Base-by-base conservation (phyloP, 495 filamentous ascomycete species). In the Aspergillus mulundensis region DNA sequence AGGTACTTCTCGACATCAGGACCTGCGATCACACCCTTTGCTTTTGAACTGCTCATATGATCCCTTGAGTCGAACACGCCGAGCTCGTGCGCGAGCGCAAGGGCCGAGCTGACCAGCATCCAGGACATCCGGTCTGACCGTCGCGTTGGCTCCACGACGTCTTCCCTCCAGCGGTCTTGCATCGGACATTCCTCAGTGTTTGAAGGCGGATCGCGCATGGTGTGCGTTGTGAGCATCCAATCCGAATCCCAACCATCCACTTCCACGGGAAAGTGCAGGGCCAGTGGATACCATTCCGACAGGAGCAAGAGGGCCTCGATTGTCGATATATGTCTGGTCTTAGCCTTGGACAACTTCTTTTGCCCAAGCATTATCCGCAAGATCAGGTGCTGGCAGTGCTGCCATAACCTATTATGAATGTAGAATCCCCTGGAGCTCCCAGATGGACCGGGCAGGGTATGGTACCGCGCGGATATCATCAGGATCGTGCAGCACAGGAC, bases 351-450 rank as follows among this genome's bases (percentile, higher is more conserved):
- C 7, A 63, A 46, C 46, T 75, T 74, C 47, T 75, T 70, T 51
- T 73, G 71, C 4, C 72, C 73, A 1, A 73, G 59, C 30, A 66
- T 72, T 6, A 76, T 61, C 12, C 69, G 69, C 50, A 70, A 63
- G 24, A 77, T 61, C 11, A 77, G 64, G 36, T 68, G 65, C 44
- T 76, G 67, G 50, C 71, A 74, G 32, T 75, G 69, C 36, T 75
- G 68, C 73, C 72, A 77, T n/a, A 77, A 54, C 6, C 73, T 60
- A 21, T 72, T 60, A 52, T 77, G 72, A 18, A 76, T 70, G 55
- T 73, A 73, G 48, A 69, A 71, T 21, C 65, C 62, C 0, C 73
- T 63, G 5, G 72, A 70, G 4, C 50, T 60, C 1, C 67, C 69
- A 5, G 66, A 70, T 0, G 63, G 58, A 11, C 73, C 71, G 7